Evolutionary conservation across 345 rosid species (phyloP).

Genomic region (Limnanthes douglasii): DNA sequence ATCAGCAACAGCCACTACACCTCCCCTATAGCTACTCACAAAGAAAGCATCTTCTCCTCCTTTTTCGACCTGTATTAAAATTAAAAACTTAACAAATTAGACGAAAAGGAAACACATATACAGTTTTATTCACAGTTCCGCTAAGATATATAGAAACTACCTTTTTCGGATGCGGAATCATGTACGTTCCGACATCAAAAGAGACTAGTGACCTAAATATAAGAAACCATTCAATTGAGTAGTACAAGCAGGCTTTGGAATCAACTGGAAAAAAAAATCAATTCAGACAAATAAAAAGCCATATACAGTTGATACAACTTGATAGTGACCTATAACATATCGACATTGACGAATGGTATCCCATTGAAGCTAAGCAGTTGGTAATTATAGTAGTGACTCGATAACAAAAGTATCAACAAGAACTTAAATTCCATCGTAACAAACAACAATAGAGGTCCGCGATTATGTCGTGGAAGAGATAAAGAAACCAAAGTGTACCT

Average conservation of each 20-base stretch:
- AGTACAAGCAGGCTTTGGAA: too few species aligned
- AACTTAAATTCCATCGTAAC: too few species aligned
- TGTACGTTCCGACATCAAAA: constrained; percentile 42
- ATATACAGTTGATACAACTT: neutral
- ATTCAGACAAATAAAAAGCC: neutral
- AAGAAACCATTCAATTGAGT: too few species aligned
- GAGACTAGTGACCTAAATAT: constrained; percentile 31
- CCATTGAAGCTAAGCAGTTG: neutral
- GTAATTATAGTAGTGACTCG: neutral
- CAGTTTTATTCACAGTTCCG: too few species aligned
- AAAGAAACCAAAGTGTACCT: constrained; percentile 17
- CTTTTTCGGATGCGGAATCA: constrained; percentile 79
- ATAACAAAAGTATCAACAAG: too few species aligned
- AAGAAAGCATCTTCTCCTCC: constrained; percentile 90
- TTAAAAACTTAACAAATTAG: neutral
- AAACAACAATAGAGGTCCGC: too few species aligned
- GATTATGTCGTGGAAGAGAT: too few species aligned
- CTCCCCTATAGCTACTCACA: constrained; percentile 47
- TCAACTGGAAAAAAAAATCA: neutral
- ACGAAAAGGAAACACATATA: neutral
- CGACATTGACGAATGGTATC: neutral
- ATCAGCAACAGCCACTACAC: constrained; percentile 82
- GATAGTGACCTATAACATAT: neutral
- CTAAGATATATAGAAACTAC: constrained; percentile 10
- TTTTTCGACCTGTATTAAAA: constrained; percentile 35